Conservation (phyloP, 441 rosid genomes). For the Eutrema salsugineum region DNA sequence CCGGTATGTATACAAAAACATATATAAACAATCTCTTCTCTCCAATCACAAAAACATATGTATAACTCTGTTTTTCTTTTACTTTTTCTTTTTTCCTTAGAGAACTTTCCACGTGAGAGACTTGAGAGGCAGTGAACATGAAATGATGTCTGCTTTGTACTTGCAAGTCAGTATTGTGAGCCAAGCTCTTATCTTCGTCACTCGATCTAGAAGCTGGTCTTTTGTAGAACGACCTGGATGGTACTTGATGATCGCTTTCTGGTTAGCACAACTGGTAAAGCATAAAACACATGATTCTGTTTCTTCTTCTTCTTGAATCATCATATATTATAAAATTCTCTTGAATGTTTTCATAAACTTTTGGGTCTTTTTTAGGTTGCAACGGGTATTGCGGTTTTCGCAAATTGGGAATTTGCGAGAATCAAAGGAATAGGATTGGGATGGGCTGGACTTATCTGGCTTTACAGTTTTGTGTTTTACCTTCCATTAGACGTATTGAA, state of each 20-base stretch:
- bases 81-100: conserved; percentile 34
- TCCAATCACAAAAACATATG: background rate
- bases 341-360: background rate
- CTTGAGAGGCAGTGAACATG: conserved; percentile 33
- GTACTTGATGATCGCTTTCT: conserved; percentile 51
- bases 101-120: conserved; percentile 60
- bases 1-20: conserved; percentile 48
- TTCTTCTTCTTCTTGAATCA: background rate
- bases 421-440: conserved; percentile 84
- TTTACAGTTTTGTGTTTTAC: conserved; percentile 75
- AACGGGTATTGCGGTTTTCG: conserved; percentile 67
- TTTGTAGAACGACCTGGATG: conserved; percentile 76
- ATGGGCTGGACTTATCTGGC: conserved; percentile 93
- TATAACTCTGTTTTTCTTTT: conserved; percentile 6
- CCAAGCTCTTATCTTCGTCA: conserved; percentile 86
- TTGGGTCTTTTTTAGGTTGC: conserved; percentile 53
- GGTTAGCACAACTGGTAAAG: conserved; percentile 70
- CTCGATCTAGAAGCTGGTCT: conserved; percentile 96
- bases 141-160: conserved; percentile 84
- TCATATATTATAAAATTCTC: no score
- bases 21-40: background rate
- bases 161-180: conserved; percentile 97
- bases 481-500: conserved; percentile 76
- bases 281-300: background rate
- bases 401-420: conserved; percentile 73